Evolutionary conservation across 306 rosid species (phyloP).

Genomic region (Lathyrus tuberosus): DNA sequence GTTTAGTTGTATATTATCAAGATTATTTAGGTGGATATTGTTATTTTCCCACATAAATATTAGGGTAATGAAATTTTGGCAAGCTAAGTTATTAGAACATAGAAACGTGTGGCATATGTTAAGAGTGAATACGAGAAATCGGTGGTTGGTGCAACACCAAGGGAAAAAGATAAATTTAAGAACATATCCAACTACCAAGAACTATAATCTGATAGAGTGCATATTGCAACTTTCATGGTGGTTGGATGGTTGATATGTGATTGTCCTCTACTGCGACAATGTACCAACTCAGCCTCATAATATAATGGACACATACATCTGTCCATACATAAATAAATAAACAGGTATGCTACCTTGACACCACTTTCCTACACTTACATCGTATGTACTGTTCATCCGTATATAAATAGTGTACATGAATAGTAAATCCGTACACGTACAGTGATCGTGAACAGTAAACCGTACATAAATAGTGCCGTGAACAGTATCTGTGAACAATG

Average conservation of each 20-base stretch:
- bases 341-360: too few relatives aligned
- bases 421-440: too few relatives aligned
- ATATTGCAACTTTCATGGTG: slow-evolving; percentile 41
- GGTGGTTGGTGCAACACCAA: slow-evolving; percentile 42
- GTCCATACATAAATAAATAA: too few relatives aligned
- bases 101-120: slow-evolving; percentile 28
- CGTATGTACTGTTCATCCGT: too few relatives aligned
- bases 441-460: too few relatives aligned
- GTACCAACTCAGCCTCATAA: slow-evolving; percentile 21
- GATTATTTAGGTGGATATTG: background rate
- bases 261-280: slow-evolving; percentile 39
- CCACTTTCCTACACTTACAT: too few relatives aligned
- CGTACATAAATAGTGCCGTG: too few relatives aligned
- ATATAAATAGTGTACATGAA: too few relatives aligned
- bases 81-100: background rate
- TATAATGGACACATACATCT: too few relatives aligned
- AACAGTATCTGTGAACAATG: too few relatives aligned
- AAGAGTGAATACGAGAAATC: slow-evolving; percentile 34
- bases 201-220: slow-evolving; percentile 20
- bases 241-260: slow-evolving; percentile 46
- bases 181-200: slow-evolving; percentile 33
- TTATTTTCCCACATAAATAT: background rate
- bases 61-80: slow-evolving; percentile 1
- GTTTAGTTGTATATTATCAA: too few relatives aligned
- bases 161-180: slow-evolving; percentile 28